Evolutionary conservation across 805 yeast species (phyloP).

Genomic region (Starmerella gropengiesseri): DNA sequence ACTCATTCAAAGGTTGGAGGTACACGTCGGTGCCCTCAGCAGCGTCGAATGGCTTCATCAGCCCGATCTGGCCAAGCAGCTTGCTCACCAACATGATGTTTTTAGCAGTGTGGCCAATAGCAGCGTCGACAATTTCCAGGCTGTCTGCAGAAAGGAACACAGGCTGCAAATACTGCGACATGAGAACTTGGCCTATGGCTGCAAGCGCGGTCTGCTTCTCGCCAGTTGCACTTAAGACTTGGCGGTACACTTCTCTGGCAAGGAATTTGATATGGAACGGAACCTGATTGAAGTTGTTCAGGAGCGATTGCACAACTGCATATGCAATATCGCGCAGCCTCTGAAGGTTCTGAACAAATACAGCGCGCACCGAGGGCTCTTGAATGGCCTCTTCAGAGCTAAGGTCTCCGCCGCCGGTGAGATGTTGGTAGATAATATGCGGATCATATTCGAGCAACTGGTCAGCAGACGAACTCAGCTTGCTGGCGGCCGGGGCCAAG

Average conservation of each 20-base stretch:
- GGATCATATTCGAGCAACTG: constrained; percentile 78
- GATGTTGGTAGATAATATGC: constrained; percentile 29
- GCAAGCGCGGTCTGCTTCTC: constrained; percentile 42
- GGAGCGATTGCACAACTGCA: constrained; percentile 46
- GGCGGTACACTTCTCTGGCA: constrained; percentile 36
- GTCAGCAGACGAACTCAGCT: constrained; percentile 29
- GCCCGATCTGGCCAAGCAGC: constrained; percentile 52
- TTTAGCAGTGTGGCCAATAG: constrained; percentile 33
- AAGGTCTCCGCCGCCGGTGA: constrained; percentile 29
- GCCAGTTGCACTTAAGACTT: constrained; percentile 27
- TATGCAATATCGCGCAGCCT: constrained; percentile 59
- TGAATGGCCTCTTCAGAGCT: constrained; percentile 64
- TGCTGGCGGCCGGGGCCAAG: constrained; percentile 30
- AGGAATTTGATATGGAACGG: constrained; percentile 50
- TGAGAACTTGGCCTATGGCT: constrained; percentile 50
- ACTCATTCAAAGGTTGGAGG: constrained; percentile 71
- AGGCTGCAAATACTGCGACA: constrained; percentile 29
- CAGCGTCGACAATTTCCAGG: constrained; percentile 40
- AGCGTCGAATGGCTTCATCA: constrained; percentile 49
- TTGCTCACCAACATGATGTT: constrained; percentile 50
- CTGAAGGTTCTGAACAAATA: constrained; percentile 65
- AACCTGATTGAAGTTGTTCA: constrained; percentile 33
- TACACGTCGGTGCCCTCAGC: constrained; percentile 44
- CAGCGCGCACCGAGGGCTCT: constrained; percentile 57
- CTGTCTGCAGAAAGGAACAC: constrained; percentile 33